A percentile compares a stretch with the other conserved stretches of the same genome.
Evolutionary conservation across 2,329 filamentous ascomycete genomes (phyloP).

Genomic region (Fusarium sp.): DNA sequence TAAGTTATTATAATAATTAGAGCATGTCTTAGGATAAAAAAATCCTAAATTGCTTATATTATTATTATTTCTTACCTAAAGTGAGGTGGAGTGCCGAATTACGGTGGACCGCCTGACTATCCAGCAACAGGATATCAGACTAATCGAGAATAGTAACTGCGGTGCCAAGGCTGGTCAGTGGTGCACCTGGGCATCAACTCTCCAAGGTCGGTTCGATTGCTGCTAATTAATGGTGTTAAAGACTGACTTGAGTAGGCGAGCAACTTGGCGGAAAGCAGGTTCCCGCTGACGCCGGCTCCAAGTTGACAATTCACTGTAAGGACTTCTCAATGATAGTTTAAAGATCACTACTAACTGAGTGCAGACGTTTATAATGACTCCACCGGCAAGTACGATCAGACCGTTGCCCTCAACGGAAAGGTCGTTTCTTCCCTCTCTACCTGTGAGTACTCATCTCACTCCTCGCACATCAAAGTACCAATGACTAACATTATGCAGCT

Average conservation of each 20-base stretch:
- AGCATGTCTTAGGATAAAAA: too few species aligned
- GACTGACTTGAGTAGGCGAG: conserved; percentile 5
- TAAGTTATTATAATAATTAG: too few species aligned
- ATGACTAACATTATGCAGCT: conserved; percentile 1
- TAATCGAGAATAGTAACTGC: conserved; percentile 15
- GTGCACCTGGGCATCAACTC: conserved; percentile 39
- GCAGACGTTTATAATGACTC: conserved; percentile 37
- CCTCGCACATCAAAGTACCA: too few species aligned
- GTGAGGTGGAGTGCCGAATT: too few species aligned
- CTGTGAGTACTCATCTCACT: not conserved
- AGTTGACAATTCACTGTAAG: conserved; percentile 35
- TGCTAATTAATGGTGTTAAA: rapidly evolving
- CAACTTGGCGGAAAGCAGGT: conserved; percentile 35
- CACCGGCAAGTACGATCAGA: conserved; percentile 36
- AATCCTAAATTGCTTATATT: too few species aligned
- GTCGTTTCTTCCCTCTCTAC: conserved; percentile 33
- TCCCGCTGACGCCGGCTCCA: conserved; percentile 23
- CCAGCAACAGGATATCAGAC: not conserved
- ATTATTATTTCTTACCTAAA: too few species aligned
- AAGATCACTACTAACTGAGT: not conserved
- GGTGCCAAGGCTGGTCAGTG: conserved; percentile 32
- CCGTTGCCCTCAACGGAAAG: conserved; percentile 10
- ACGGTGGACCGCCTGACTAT: too few species aligned
- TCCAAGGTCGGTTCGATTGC: conserved; percentile 6
- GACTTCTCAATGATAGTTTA: rapidly evolving